Percentiles rank a stretch among this genome's conserved stretches.
Evolutionary conservation across 1,284 basidiomycete species (phyloP).

Genomic region (Pseudozyma hubeiensis): DNA sequence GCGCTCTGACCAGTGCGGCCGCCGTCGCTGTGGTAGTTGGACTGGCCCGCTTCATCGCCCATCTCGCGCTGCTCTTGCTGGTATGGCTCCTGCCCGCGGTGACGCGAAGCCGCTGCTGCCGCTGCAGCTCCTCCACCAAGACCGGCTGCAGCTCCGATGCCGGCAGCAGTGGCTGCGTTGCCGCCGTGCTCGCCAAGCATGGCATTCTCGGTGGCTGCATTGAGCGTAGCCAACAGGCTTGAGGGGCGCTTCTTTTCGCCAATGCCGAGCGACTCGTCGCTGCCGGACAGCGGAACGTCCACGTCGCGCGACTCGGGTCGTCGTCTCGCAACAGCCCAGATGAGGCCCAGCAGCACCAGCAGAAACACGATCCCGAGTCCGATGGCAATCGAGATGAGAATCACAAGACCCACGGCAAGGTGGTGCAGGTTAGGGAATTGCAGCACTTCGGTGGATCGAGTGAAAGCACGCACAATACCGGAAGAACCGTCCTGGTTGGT

Average conservation of each 20-base stretch:
- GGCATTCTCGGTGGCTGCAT: slow-evolving; percentile 78
- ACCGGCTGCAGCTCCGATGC: slow-evolving; percentile 19
- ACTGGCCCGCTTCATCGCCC: slow-evolving; percentile 69
- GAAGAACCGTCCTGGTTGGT: slow-evolving; percentile 77
- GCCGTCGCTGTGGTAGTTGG: slow-evolving; percentile 57
- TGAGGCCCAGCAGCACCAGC: slow-evolving; percentile 84
- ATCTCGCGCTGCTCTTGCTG: slow-evolving; percentile 26
- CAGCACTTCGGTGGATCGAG: slow-evolving; percentile 74
- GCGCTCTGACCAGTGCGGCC: slow-evolving; percentile 42
- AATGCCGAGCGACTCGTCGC: slow-evolving; percentile 53
- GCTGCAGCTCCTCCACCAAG: slow-evolving; percentile 24
- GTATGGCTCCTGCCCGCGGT: slow-evolving; percentile 71
- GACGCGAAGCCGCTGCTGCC: slow-evolving; percentile 31
- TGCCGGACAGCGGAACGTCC: slow-evolving; percentile 47
- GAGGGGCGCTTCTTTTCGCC: slow-evolving; percentile 60
- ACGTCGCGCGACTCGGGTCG: slow-evolving; percentile 43
- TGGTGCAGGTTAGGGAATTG: slow-evolving; percentile 61
- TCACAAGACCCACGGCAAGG: slow-evolving; percentile 88
- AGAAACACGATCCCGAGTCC: slow-evolving; percentile 94
- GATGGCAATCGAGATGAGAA: slow-evolving; percentile 96
- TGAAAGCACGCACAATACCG: slow-evolving; percentile 80
- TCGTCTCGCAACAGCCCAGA: slow-evolving; percentile 87
- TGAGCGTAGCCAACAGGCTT: slow-evolving; percentile 63
- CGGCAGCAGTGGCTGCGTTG: slow-evolving; percentile 74
- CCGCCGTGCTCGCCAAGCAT: slow-evolving; percentile 83